Evolutionary conservation across 2,329 filamentous ascomycete genomes (phyloP).

Genomic region (Aspergillus sp.): DNA sequence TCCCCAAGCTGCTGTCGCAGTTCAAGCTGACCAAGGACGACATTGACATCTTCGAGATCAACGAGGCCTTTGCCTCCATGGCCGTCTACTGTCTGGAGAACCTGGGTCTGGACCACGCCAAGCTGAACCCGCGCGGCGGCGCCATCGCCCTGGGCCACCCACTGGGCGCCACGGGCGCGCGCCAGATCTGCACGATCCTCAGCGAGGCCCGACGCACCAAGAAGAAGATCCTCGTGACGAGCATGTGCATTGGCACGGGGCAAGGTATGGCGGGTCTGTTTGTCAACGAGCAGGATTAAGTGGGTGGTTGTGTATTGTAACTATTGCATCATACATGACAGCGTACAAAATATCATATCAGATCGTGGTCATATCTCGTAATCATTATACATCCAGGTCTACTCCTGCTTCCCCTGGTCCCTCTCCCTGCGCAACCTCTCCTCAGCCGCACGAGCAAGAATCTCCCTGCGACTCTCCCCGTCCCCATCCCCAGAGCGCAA

Average conservation of each 20-base stretch:
- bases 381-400: background rate
- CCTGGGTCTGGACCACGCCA: conserved; percentile 59
- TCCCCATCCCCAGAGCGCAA: conserved; percentile 38
- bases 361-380: background rate
- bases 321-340: background rate
- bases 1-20: conserved; percentile 79
- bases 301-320: background rate
- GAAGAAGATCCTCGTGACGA: conserved; percentile 88
- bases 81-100: conserved; percentile 88
- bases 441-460: conserved; percentile 72
- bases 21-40: conserved; percentile 76
- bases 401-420: conserved; percentile 38
- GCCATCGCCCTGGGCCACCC: conserved; percentile 93
- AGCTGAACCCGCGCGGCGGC: conserved; percentile 90
- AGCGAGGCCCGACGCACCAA: conserved; percentile 79
- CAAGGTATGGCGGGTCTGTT: conserved; percentile 67
- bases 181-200: conserved; percentile 88
- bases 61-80: conserved; percentile 98
- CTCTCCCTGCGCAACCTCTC: conserved; percentile 59
- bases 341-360: background rate
- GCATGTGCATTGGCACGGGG: conserved; percentile 77
- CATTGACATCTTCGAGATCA: conserved; percentile 87
- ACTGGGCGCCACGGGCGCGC: conserved; percentile 80
- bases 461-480: conserved; percentile 69
- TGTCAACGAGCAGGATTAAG: conserved; percentile 59